A percentile compares a stretch with the other conserved stretches of the same genome.
phyloP scores from a whole-genome alignment of 352 stramenopile species.

The Phytopythium sindhum region DNA sequence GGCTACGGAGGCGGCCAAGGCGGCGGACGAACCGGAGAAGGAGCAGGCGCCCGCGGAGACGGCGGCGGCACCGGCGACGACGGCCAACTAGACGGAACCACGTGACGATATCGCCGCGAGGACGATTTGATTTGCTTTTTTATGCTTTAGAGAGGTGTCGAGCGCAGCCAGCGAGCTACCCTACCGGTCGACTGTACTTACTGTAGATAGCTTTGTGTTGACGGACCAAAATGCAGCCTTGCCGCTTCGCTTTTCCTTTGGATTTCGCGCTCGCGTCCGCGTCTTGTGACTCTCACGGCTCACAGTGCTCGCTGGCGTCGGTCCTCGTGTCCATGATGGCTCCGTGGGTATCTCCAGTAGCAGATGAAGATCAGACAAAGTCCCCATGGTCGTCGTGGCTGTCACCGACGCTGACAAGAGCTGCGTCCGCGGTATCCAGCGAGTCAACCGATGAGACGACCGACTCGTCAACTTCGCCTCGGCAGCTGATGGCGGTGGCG shows the following conservation, averaged over 20 bases:
- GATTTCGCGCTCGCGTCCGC: too few relatives aligned
- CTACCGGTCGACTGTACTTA: background rate
- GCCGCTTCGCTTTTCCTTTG: too few relatives aligned
- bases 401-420: background rate
- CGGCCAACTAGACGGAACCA: conserved; percentile 9
- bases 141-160: conserved; percentile 1
- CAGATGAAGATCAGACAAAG: background rate
- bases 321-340: background rate
- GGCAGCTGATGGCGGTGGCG: background rate
- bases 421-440: background rate
- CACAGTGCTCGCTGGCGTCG: background rate
- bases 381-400: background rate
- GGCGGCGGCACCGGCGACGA: background rate
- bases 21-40: conserved; percentile 17
- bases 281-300: too few relatives aligned
- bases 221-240: background rate
- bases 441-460: background rate
- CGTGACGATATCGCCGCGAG: background rate
- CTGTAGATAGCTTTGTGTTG: background rate
- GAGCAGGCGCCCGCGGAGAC: conserved; percentile 10
- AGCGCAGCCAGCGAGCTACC: background rate
- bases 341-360: background rate
- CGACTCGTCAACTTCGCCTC: background rate
- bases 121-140: background rate
- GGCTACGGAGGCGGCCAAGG: conserved; percentile 11